A percentile compares a stretch with the other conserved stretches of the same genome.
These are phyloP conservation scores for Aspergillus viridinutans DNA, from an alignment of 2,329 filamentous ascomycete genomes.

Conservation along the genomic window DNA sequence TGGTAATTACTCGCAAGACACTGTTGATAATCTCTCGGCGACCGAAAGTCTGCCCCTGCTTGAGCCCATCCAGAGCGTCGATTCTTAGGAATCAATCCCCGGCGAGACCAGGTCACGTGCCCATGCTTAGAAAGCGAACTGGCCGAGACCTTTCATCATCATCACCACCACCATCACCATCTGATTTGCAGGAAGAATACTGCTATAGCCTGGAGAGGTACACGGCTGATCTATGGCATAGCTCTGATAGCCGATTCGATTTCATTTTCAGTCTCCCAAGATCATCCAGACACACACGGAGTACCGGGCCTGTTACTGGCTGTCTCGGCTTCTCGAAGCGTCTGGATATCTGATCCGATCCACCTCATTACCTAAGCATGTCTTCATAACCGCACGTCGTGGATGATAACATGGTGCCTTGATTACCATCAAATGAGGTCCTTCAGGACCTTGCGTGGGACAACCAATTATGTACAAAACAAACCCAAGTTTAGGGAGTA, in stretches of 20 bases:
- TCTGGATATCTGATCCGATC: neutral
- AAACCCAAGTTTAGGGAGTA: neutral
- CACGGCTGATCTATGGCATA: neutral
- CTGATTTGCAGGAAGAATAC: neutral
- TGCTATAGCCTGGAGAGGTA: neutral
- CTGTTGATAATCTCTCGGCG: neutral
- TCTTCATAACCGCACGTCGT: too few species aligned
- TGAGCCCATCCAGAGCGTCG: neutral
- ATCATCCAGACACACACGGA: neutral
- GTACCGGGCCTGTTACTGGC: too few species aligned
- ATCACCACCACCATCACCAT: constrained; percentile 5
- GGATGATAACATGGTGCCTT: too few species aligned
- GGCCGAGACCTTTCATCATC: constrained; percentile 19
- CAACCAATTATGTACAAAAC: neutral
- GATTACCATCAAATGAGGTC: too few species aligned
- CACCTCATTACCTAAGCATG: too few species aligned
- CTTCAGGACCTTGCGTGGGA: too few species aligned
- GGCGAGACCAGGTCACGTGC: constrained; percentile 19
- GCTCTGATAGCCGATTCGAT: neutral
- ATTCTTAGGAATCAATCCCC: constrained; percentile 7
- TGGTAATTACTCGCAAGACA: too few species aligned
- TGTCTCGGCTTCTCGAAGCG: neutral
- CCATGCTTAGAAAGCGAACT: constrained; percentile 9
- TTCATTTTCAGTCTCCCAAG: neutral
- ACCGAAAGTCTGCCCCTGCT: neutral